phyloP scores from a whole-genome alignment of 2,329 filamentous ascomycete species.

The Xylariales sp. region DNA sequence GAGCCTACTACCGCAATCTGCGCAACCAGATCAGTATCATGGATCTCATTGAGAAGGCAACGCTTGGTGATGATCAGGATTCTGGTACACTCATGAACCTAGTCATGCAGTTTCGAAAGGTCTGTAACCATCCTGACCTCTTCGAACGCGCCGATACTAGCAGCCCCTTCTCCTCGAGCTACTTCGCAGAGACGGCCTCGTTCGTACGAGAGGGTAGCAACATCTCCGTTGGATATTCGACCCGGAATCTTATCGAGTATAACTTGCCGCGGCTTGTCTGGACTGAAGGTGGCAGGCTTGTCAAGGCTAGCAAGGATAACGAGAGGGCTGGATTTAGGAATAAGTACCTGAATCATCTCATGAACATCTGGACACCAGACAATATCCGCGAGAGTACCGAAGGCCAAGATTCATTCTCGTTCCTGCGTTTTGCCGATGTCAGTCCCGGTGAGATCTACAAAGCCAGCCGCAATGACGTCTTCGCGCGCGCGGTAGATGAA shows the following conservation, averaged over 20 bases:
- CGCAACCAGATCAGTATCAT: constrained; percentile 98
- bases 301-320: constrained; percentile 71
- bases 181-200: constrained; percentile 91
- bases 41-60: constrained; percentile 96
- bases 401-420: constrained; percentile 71
- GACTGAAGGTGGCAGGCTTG: constrained; percentile 71
- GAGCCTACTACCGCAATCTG: constrained; percentile 86
- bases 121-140: constrained; percentile 96
- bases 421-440: constrained; percentile 79
- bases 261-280: constrained; percentile 77
- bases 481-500: constrained; percentile 67
- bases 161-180: constrained; percentile 77
- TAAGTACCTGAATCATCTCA: constrained; percentile 71
- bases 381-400: constrained; percentile 64
- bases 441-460: constrained; percentile 70
- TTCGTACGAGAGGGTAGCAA: constrained; percentile 85
- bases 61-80: constrained; percentile 88
- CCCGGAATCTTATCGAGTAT: constrained; percentile 81
- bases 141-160: constrained; percentile 92
- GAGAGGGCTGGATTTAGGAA: constrained; percentile 71
- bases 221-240: constrained; percentile 81
- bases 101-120: constrained; percentile 99
- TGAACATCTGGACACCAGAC: constrained; percentile 87
- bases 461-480: constrained; percentile 65
- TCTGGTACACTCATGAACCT: constrained; percentile 97